Evolutionary conservation across 2,329 filamentous ascomycete species (phyloP).

Genomic region (Scedosporium minutisporum): DNA sequence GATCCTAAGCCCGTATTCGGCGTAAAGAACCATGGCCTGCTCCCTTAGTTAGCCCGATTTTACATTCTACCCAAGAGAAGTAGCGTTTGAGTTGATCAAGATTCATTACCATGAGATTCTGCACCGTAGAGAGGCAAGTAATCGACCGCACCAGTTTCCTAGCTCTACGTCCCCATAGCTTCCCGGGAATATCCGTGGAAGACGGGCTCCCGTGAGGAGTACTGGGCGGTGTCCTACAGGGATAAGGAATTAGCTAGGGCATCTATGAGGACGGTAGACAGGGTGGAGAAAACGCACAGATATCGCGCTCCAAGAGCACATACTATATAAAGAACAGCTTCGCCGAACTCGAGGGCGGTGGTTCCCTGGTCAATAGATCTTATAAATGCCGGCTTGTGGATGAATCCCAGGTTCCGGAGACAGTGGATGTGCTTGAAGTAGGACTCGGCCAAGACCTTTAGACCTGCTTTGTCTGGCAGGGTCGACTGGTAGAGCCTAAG

Average conservation of each 20-base stretch:
- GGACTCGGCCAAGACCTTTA: background rate
- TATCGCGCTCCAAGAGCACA: slow-evolving; percentile 24
- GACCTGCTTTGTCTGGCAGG: background rate
- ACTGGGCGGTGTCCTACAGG: background rate
- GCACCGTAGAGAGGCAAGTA: slow-evolving; percentile 28
- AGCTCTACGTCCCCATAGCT: slow-evolving; percentile 27
- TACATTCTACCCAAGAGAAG: background rate
- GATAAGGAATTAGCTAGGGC: background rate
- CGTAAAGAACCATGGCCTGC: slow-evolving; percentile 27
- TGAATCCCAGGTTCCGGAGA: slow-evolving; percentile 29
- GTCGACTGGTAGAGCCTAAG: background rate
- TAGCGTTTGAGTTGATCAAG: slow-evolving; percentile 3
- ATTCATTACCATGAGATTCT: slow-evolving; percentile 25
- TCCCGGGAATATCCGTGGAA: slow-evolving; percentile 19
- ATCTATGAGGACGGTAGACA: too few species aligned
- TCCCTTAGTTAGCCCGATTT: slow-evolving; percentile 9
- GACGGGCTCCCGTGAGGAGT: slow-evolving; percentile 11
- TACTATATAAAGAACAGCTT: slow-evolving; percentile 25
- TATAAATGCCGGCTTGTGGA: slow-evolving; percentile 29
- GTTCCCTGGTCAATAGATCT: slow-evolving; percentile 26
- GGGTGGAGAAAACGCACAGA: background rate
- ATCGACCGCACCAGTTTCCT: slow-evolving; percentile 25
- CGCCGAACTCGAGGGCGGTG: slow-evolving; percentile 23
- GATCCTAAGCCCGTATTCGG: slow-evolving; percentile 29
- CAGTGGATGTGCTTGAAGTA: slow-evolving; percentile 17